Evolutionary conservation across 1,284 basidiomycete genomes (phyloP), one percentile per base, ranked within the genome.

Genomic region (Leucocoprinus gongylophorus): DNA sequence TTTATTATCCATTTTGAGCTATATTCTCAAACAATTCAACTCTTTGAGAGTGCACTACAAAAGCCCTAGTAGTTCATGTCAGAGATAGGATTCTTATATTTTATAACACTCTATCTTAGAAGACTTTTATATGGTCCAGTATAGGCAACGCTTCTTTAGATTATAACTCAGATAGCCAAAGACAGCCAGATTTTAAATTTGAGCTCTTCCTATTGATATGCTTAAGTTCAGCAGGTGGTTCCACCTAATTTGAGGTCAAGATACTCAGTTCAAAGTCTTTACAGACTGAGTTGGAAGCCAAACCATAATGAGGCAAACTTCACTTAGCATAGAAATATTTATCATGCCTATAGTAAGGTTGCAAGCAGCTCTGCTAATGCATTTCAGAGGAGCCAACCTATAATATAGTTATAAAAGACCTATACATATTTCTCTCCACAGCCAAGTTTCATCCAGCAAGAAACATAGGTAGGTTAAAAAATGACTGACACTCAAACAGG

Each of bases 21-120:
- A 76, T 76, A 80, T 77, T 80, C 74, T 75, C 75, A 80, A 80
- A 77, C 76, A 79, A 80, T 77, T 74, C 74, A 74, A 80, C 78
- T 80, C 76, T 69, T 78, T 62, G 75, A 80, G 70, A 73, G 72
- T 65, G 67, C 68, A 76, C 75, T 75, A 76, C 71, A n/a, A 70
- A 71, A 72, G 71, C 70, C 62, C 69, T 67, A 68, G 73, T 56
- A 65, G 67, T 74, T 72, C 71, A 61, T 75, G 72, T 73, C 75
- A 77, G 71, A 74, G 68, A 78, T 71, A 68, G 77, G 75, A 78
- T 77, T 79, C 71, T 78, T 73, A 78, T 75, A 73, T 71, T 76
- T 75, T 76, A 72, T 69, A 74, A 77, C 63, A 69, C 70, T 70
- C 71, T 68, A 62, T 78, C 76, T 73, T 74, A 76, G 70, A 69